phyloP scores from a whole-genome alignment of 2,329 filamentous ascomycete genomes.

The Trichoderma atrobrunneum region DNA sequence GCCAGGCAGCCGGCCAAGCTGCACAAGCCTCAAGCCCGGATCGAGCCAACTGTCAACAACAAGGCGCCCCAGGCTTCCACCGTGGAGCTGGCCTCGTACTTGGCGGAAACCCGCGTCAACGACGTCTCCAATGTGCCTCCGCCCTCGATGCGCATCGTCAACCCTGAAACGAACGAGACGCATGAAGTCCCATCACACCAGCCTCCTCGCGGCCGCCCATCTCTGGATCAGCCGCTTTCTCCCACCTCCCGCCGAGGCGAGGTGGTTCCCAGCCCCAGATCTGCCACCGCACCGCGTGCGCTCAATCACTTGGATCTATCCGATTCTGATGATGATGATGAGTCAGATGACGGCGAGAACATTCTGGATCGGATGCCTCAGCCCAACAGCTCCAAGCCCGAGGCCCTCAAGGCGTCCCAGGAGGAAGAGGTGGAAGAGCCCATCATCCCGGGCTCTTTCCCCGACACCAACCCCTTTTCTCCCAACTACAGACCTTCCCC shows the following conservation, averaged over 20 bases:
- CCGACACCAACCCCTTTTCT: constrained; percentile 39
- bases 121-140: constrained; percentile 56
- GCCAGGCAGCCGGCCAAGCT: constrained; percentile 61
- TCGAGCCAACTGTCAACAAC: constrained; percentile 47
- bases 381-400: constrained; percentile 18
- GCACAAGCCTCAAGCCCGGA: constrained; percentile 62
- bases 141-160: constrained; percentile 58
- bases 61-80: constrained; percentile 34
- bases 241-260: constrained; percentile 27
- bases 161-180: constrained; percentile 47
- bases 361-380: constrained; percentile 29
- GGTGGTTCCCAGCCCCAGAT: constrained; percentile 53
- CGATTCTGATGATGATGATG: constrained; percentile 61
- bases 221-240: constrained; percentile 34
- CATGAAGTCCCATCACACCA: constrained; percentile 36
- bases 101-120: constrained; percentile 47
- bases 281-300: constrained; percentile 35
- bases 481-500: constrained; percentile 34
- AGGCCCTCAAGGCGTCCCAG: constrained; percentile 22
- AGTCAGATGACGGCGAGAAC: constrained; percentile 48
- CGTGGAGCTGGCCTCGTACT: constrained; percentile 43
- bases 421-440: constrained; percentile 31
- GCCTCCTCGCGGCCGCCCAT: constrained; percentile 24
- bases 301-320: constrained; percentile 66
- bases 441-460: constrained; percentile 40